phyloP scores from a whole-genome alignment of 306 rosid species.

The Ormosia semicastrata region DNA sequence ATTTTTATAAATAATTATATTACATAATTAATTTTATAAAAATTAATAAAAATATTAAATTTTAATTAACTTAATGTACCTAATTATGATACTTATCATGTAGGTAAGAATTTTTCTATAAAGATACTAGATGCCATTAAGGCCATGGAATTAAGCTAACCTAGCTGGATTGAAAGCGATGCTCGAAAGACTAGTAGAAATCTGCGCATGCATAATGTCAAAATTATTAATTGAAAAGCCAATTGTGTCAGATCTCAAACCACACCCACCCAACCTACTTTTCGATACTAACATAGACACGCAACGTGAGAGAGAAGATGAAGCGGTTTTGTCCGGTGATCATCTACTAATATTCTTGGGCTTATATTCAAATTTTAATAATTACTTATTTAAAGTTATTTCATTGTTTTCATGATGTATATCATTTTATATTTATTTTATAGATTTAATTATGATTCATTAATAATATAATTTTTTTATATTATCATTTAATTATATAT shows the following conservation, averaged over 20 bases:
- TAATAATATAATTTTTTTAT: no score
- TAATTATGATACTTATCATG: no score
- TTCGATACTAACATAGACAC: neutral
- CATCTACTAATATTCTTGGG: neutral
- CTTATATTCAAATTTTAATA: neutral
- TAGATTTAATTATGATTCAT: neutral
- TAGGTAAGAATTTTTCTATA: no score
- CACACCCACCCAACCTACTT: neutral
- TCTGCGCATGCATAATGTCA: conserved; percentile 2
- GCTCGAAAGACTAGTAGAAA: neutral
- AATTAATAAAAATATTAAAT: no score
- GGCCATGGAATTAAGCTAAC: neutral
- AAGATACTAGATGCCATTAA: neutral
- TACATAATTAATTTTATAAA: no score
- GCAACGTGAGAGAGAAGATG: neutral
- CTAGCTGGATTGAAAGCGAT: conserved; percentile 26
- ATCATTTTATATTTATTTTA: neutral
- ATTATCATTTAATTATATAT: no score
- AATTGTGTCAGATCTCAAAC: neutral
- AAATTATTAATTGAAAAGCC: conserved; percentile 10
- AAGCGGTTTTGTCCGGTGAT: neutral
- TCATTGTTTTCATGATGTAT: no score
- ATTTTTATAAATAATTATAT: no score
- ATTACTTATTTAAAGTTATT: neutral
- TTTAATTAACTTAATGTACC: no score